Conservation (phyloP, 176 grass and related monocot species). For the Zea mays region DNA sequence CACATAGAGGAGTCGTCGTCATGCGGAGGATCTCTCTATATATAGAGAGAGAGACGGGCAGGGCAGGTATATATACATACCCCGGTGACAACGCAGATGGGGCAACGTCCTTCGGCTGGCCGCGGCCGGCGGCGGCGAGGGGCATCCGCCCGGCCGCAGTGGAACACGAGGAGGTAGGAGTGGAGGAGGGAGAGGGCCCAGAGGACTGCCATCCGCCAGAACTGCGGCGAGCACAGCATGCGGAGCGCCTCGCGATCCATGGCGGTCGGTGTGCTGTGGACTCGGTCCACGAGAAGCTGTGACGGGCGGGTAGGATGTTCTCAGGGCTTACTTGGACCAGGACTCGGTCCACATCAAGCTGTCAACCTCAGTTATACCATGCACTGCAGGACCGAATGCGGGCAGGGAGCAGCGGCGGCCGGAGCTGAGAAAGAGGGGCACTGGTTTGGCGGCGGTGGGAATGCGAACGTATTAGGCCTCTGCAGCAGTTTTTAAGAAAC, state of each 20-base stretch:
- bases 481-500: too few species aligned
- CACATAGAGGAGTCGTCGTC: neutral
- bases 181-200: conserved; percentile 66
- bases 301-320: neutral
- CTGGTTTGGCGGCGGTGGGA: too few species aligned
- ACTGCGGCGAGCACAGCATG: conserved; percentile 57
- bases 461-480: too few species aligned
- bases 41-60: neutral
- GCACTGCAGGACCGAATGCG: neutral
- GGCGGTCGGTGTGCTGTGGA: neutral
- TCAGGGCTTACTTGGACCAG: neutral
- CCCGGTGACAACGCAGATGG: conserved; percentile 80
- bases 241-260: conserved; percentile 54
- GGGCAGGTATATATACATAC: conserved; percentile 22
- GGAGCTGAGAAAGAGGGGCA: too few species aligned
- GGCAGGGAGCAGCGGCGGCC: neutral
- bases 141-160: conserved; percentile 6
- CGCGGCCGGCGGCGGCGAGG: neutral
- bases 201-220: conserved; percentile 80
- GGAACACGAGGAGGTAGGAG: conserved; percentile 59
- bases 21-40: neutral
- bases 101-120: neutral
- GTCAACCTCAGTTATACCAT: neutral
- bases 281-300: neutral
- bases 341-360: neutral